Evolutionary conservation across 1,139 yeast species (phyloP).

Genomic region (Debaryomyces fabryi): DNA sequence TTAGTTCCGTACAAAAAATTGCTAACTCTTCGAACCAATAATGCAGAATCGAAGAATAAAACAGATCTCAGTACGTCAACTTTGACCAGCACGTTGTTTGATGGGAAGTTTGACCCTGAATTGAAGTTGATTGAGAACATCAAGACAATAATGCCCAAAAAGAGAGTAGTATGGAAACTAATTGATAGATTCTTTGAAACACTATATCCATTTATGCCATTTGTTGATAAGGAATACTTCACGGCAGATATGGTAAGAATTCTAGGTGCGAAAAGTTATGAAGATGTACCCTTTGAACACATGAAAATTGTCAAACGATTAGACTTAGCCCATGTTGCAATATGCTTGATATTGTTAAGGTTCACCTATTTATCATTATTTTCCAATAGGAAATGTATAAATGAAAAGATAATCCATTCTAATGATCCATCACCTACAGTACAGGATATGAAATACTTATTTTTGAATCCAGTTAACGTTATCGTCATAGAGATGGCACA

Average conservation of each 20-base stretch:
- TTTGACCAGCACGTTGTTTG: conserved; percentile 22
- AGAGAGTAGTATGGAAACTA: conserved; percentile 35
- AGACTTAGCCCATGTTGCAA: conserved; percentile 29
- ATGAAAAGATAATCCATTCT: conserved; percentile 18
- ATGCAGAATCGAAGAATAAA: conserved; percentile 1
- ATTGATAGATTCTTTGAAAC: conserved; percentile 41
- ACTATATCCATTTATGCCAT: conserved; percentile 54
- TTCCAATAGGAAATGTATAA: conserved; percentile 24
- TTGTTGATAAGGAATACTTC: conserved; percentile 46
- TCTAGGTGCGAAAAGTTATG: conserved; percentile 21
- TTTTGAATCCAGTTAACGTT: conserved; percentile 25
- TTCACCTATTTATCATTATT: conserved; percentile 27
- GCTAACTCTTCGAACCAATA: conserved; percentile 19
- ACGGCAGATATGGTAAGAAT: conserved; percentile 20
- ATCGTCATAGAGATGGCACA: conserved; percentile 25
- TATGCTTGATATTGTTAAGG: conserved; percentile 28
- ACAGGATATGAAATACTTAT: conserved; percentile 20
- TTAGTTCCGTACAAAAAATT: conserved; percentile 24
- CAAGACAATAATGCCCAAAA: conserved; percentile 38
- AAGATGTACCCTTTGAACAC: conserved; percentile 17
- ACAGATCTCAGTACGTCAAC: conserved; percentile 7
- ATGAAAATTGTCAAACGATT: conserved; percentile 22
- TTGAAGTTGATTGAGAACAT: conserved; percentile 26
- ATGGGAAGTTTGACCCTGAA: conserved; percentile 25
- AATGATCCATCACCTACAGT: conserved; percentile 10